These are phyloP conservation scores for Plantago lanceolata DNA, from an alignment of 305 asterid genomes.

Conservation along the genomic window DNA sequence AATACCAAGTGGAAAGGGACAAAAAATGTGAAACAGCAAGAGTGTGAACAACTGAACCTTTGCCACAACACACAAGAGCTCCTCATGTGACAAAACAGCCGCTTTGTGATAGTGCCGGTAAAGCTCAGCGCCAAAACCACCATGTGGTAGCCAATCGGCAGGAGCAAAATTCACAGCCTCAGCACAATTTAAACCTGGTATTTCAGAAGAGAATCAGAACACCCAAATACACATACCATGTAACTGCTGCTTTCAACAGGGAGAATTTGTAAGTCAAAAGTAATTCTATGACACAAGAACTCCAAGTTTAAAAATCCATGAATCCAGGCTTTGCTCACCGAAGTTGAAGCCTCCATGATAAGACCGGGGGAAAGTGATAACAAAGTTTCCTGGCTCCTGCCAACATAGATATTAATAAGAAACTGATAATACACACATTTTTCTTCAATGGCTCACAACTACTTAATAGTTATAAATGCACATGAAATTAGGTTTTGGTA, in stretches of 20 bases:
- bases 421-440: constrained; percentile 9
- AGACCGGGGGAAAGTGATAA: constrained; percentile 90
- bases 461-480: background rate
- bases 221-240: constrained; percentile 14
- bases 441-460: constrained; percentile 4
- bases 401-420: constrained; percentile 25
- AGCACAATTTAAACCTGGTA: constrained; percentile 89
- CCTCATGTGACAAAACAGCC: constrained; percentile 93
- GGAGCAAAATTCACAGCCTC: constrained; percentile 99
- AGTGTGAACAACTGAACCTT: constrained; percentile 43
- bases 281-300: constrained; percentile 5
- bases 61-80: constrained; percentile 80
- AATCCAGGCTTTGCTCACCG: constrained; percentile 47
- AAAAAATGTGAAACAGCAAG: constrained; percentile 25
- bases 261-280: background rate
- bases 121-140: constrained; percentile 93
- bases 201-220: constrained; percentile 25
- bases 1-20: constrained; percentile 15
- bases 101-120: constrained; percentile 79
- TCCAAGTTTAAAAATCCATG: constrained; percentile 13
- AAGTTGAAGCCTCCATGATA: constrained; percentile 98
- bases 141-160: constrained; percentile 98
- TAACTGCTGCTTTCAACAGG: background rate
- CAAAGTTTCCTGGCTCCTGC: constrained; percentile 98
- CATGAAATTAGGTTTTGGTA: background rate